Evolutionary conservation across 768 basidiomycete species (phyloP), one percentile per base, ranked within the genome.

Genomic region (Macrolepiota dolichaula): DNA sequence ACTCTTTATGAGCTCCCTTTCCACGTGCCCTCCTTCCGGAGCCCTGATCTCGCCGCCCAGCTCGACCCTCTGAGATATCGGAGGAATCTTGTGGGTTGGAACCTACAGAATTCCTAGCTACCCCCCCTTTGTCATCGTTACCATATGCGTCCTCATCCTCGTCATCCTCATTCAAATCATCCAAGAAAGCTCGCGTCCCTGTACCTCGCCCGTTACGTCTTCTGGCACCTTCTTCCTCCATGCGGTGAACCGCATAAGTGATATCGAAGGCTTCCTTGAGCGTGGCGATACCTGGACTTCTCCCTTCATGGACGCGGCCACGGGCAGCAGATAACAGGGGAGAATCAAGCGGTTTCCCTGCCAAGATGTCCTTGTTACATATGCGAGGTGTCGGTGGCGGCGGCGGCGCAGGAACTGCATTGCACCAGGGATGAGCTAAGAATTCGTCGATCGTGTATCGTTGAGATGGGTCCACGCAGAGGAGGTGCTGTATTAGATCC

Each of bases 181-280:
- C 81, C 22, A 98, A 75, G 78, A 91, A 92, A 3, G 91, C 91
- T 54, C 86, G 83, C 2, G 77, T 76, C 22, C 87, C 89, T 29
- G 90, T 93, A 17, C 88, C 89, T 3, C 85, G 82, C 11, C 87
- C 89, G 57, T 91, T 87, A 74, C 91, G 83, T 54, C 93, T 79
- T 57, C 92, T 83, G 0, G 91, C 92, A 13, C 95, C 96, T 74
- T 99, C 97, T 73, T 99, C 97, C 72, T 98, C 96, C 96, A 98
- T 98, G 17, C 96, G 88, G 73, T 99, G 97, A 0, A 99, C 97
- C 3, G 97, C 96, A 73, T 98, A 98, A 1, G 97, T 96, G 69
- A 99, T 89, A 72, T 99, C 97, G 74, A 99, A 98, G 3, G 97
- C 96, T 71, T 98, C 97, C 70, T 97, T 98, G 72, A 99, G 86